A percentile compares a stretch with the other conserved stretches of the same genome.
Conservation (phyloP, 805 yeast genomes). For the Candida schatavii region DNA sequence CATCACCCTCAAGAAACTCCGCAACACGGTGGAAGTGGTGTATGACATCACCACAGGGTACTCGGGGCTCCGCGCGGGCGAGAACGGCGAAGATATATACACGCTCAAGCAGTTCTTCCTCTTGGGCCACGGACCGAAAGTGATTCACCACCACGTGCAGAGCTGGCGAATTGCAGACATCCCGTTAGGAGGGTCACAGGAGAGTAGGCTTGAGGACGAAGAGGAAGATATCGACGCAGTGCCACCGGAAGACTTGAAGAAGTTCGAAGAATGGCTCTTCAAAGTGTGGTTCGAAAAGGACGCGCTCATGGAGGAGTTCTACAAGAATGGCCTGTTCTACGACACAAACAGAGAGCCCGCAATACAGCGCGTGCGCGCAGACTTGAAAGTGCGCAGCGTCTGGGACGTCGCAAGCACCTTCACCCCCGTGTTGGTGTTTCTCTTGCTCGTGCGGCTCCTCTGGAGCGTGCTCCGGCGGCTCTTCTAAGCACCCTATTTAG, state of each 20-base stretch:
- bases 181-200: conserved; percentile 42
- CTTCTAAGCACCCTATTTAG: no score
- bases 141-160: conserved; percentile 63
- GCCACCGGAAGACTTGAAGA: conserved; percentile 37
- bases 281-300: conserved; percentile 80
- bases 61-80: conserved; percentile 58
- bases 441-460: conserved; percentile 3
- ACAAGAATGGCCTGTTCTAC: conserved; percentile 50
- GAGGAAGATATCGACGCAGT: conserved; percentile 44
- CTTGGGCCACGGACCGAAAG: conserved; percentile 67
- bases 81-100: conserved; percentile 76
- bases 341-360: not conserved
- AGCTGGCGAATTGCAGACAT: conserved; percentile 57
- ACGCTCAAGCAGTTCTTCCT: conserved; percentile 63
- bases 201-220: conserved; percentile 17
- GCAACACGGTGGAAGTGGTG: conserved; percentile 51
- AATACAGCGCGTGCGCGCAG: conserved; percentile 19
- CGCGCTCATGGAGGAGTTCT: conserved; percentile 58
- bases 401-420: conserved; percentile 9
- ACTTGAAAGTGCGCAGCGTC: conserved; percentile 12
- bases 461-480: no score
- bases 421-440: not conserved
- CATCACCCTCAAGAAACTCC: conserved; percentile 56
- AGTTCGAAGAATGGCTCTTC: conserved; percentile 74
- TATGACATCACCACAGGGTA: conserved; percentile 87